Base-by-base conservation (phyloP, 2,329 filamentous ascomycete genomes). In the Graphiopsis chlorocephala region DNA sequence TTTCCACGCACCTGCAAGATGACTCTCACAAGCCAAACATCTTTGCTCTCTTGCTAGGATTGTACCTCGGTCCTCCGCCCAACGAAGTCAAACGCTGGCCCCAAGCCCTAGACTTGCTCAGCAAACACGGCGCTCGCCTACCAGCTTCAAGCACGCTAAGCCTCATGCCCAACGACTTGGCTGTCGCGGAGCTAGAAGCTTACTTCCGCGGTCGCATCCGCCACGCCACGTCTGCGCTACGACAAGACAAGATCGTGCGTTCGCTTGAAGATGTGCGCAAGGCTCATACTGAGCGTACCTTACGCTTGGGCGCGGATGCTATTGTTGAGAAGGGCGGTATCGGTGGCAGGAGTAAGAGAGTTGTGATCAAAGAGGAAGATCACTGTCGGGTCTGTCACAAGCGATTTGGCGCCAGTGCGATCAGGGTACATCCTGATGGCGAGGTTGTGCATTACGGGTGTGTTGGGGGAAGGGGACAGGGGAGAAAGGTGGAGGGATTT, bases 371-470 rank as follows among this genome's bases (percentile, higher is more conserved):
- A 11, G 94, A 99, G 72, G 94, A 98, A 74, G 84, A 92, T 60
- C 89, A 97, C 63, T 99, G 95, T 76, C 89, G 90, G 14, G 91
- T 96, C 17, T 99, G 95, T 76, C 90, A 97, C 77, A 98, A 97
- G 82, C 84, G 95, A 69, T 85, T 99, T 69, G 94, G 93, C 1
- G 90, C 92, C 1, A 96, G 91, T 76, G 95, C 97, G 20, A 90
- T 98, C 66, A 89, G 93, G 47, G 93, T 97, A 14, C 85, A 95
- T 78, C 92, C 93, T 7, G 91, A 96, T 70, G 77, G 78, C 50
- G 75, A 76, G 56, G 81, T 83, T 23, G 80, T 83, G 65, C 82
- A 84, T 72, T 81, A 80, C 65, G 82, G 82, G 2, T 83, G 82
- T 73, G 75, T 79, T 45, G 72, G 71, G n/a, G 63, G 63, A 26